Evolutionary conservation across 257 asterid genomes (phyloP).

Genomic region (Penstemon newberryi): DNA sequence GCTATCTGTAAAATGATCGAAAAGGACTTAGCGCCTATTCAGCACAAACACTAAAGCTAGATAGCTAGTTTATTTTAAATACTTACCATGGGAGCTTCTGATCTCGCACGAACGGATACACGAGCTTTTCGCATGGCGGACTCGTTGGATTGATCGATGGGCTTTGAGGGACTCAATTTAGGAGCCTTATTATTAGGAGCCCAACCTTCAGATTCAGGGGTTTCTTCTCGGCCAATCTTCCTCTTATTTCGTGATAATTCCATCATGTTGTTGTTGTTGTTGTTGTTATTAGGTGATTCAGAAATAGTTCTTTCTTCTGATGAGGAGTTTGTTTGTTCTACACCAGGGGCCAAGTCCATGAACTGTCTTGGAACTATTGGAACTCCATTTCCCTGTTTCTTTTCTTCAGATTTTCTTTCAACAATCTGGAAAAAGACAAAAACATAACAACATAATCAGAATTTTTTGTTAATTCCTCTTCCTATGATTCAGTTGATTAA

Average conservation of each 20-base stretch:
- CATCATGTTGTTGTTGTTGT: not conserved
- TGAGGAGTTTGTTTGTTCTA: conserved; percentile 48
- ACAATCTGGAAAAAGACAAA: conserved; percentile 22
- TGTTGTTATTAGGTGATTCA: conserved; percentile 45
- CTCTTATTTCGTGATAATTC: conserved; percentile 43
- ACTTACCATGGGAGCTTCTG: conserved; percentile 85
- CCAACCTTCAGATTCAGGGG: conserved; percentile 79
- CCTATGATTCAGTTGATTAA: not conserved
- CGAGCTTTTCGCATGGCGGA: conserved; percentile 95
- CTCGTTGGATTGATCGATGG: conserved; percentile 52
- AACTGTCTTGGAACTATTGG: conserved; percentile 55
- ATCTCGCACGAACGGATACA: conserved; percentile 97
- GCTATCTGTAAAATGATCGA: conserved; percentile 47
- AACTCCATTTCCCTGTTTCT: conserved; percentile 31
- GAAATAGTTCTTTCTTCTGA: conserved; percentile 85
- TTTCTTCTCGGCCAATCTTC: conserved; percentile 55
- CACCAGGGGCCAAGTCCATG: conserved; percentile 49
- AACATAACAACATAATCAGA: not conserved
- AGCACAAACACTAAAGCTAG: too few species aligned
- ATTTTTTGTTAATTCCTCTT: too few species aligned
- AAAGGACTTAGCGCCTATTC: not conserved
- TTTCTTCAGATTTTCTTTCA: conserved; percentile 36
- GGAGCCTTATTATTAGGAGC: conserved; percentile 49
- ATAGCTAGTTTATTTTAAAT: too few species aligned
- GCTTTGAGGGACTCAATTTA: conserved; percentile 40